Conservation (phyloP, 2,329 filamentous ascomycete species). For the Sordariomycetes sp. region DNA sequence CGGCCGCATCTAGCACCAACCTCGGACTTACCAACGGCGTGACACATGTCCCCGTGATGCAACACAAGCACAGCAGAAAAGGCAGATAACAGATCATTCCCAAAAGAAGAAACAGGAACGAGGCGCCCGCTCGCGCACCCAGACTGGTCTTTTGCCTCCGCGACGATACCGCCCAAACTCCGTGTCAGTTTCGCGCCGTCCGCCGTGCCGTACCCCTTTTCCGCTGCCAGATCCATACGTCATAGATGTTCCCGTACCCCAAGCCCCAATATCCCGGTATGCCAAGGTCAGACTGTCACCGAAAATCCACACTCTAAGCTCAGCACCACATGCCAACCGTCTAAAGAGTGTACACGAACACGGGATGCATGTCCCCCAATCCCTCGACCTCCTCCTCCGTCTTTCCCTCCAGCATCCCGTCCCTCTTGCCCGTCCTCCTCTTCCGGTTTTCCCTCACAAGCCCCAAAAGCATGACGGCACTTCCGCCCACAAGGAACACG, state of each 20-base stretch:
- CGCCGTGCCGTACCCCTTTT: too few species aligned
- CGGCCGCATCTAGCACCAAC: too few species aligned
- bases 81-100: too few species aligned
- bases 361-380: conserved; percentile 37
- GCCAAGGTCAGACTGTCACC: neutral
- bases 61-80: too few species aligned
- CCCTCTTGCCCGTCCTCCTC: conserved; percentile 38
- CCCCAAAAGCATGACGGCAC: conserved; percentile 43
- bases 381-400: conserved; percentile 37
- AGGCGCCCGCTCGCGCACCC: too few species aligned
- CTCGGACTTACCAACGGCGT: too few species aligned
- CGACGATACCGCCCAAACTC: too few species aligned
- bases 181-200: too few species aligned
- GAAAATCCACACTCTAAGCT: neutral
- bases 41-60: too few species aligned
- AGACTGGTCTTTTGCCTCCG: too few species aligned
- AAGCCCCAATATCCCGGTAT: neutral
- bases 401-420: conserved; percentile 42
- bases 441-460: conserved; percentile 47
- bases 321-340: neutral
- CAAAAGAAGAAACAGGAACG: too few species aligned
- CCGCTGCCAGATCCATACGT: too few species aligned
- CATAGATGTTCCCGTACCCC: neutral
- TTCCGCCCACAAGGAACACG: conserved; percentile 50
- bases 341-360: conserved; percentile 20